Evolutionary conservation across 495 filamentous ascomycete genomes (phyloP).

Genomic region (Penicillium odoratum): DNA sequence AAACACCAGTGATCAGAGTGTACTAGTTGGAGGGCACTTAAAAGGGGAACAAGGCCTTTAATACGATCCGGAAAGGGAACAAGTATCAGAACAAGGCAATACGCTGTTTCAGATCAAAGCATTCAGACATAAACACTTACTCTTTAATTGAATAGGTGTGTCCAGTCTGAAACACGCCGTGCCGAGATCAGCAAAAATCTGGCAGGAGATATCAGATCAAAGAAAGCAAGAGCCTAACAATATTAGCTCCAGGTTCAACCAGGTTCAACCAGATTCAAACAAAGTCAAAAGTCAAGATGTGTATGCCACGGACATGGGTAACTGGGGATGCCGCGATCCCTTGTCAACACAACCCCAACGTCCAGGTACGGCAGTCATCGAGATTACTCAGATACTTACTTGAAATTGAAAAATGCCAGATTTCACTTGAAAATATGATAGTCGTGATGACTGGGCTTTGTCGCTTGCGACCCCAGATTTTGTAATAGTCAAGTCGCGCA

Average conservation of each 20-base stretch:
- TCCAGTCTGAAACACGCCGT: not conserved
- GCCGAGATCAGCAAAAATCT: not conserved
- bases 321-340: not conserved
- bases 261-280: not conserved
- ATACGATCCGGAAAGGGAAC: not conserved
- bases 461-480: slow-evolving; percentile 23
- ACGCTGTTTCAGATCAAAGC: not conserved
- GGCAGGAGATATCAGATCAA: not conserved
- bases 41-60: not conserved
- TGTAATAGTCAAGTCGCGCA: slow-evolving; percentile 26
- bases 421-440: not conserved
- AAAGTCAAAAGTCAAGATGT: not conserved
- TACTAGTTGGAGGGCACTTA: too few species aligned
- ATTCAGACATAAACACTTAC: not conserved
- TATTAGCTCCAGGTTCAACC: not conserved
- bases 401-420: not conserved
- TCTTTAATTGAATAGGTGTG: not conserved
- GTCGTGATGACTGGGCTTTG: slow-evolving; percentile 6
- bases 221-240: not conserved
- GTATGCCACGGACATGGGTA: not conserved
- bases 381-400: not conserved
- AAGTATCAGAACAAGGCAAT: not conserved
- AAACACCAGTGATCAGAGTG: too few species aligned
- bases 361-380: not conserved
- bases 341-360: not conserved